These are phyloP conservation scores for Phytophthora tentaculata DNA, from an alignment of 352 stramenopile genomes.

Conservation along the genomic window DNA sequence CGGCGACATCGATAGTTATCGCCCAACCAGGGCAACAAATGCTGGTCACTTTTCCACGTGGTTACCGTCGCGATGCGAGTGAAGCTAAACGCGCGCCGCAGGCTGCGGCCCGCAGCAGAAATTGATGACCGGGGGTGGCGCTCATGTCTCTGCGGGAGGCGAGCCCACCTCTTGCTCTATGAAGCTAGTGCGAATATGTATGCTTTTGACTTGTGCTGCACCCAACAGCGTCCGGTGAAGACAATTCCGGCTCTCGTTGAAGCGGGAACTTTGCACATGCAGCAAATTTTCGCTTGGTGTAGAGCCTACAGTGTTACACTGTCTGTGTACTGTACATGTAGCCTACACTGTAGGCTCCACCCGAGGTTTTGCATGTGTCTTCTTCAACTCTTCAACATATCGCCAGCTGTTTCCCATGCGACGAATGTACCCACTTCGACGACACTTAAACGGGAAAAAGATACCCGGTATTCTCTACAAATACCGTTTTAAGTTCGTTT, in stretches of 20 bases:
- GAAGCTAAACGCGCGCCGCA: too few species aligned
- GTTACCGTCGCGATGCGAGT: conserved; percentile 9
- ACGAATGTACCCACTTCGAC: conserved; percentile 16
- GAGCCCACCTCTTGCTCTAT: background rate
- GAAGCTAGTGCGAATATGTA: background rate
- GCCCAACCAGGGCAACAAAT: too few species aligned
- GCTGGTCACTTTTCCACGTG: conserved; percentile 22
- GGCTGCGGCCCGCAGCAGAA: conserved; percentile 16
- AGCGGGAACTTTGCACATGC: background rate
- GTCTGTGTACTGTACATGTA: too few species aligned
- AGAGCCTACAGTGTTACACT: too few species aligned
- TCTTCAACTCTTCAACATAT: too few species aligned
- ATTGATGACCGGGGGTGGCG: conserved; percentile 5
- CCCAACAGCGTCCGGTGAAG: conserved; percentile 13
- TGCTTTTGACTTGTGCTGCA: conserved; percentile 21
- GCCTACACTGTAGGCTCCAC: too few species aligned
- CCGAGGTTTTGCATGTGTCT: conserved; percentile 25
- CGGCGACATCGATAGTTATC: too few species aligned
- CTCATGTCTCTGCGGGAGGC: conserved; percentile 18
- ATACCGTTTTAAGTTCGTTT: background rate
- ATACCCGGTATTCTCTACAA: too few species aligned
- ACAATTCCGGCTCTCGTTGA: conserved; percentile 16
- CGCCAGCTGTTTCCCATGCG: conserved; percentile 2
- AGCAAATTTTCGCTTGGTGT: too few species aligned
- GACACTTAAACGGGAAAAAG: conserved; percentile 18